Conservation (phyloP, 306 rosid species). For the Cyamopsis tetragonoloba region DNA sequence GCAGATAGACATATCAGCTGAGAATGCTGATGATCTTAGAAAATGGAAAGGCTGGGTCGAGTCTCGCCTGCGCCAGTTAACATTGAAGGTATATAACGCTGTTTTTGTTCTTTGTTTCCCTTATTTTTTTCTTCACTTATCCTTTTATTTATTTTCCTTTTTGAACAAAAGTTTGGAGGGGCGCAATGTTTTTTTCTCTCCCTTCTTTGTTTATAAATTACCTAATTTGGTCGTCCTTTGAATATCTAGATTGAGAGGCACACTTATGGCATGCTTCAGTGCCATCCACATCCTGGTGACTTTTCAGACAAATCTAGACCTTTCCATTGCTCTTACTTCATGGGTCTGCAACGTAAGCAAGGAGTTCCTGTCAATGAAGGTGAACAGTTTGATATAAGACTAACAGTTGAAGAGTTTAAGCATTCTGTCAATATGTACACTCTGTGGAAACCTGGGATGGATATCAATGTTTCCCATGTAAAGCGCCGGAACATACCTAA, state of each 20-base stretch:
- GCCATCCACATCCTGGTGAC: conserved; percentile 92
- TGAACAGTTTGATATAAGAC: conserved; percentile 68
- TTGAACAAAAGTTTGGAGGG: background rate
- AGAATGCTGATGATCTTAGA: conserved; percentile 79
- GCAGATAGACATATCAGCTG: conserved; percentile 76
- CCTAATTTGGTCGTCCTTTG: conserved; percentile 20
- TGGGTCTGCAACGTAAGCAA: conserved; percentile 89
- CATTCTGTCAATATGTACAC: conserved; percentile 51
- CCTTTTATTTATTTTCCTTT: background rate
- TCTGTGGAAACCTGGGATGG: conserved; percentile 70
- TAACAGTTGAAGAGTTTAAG: conserved; percentile 74
- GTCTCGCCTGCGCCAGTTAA: conserved; percentile 90
- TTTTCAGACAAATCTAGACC: conserved; percentile 73
- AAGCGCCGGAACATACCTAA: conserved; percentile 67
- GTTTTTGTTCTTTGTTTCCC: conserved; percentile 11
- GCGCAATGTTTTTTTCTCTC: background rate
- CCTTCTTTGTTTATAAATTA: conserved; percentile 2
- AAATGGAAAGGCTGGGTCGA: conserved; percentile 98
- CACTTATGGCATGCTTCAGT: conserved; percentile 73
- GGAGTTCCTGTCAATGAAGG: conserved; percentile 59
- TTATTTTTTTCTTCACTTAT: background rate
- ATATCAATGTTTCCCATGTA: conserved; percentile 65
- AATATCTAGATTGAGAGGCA: conserved; percentile 71
- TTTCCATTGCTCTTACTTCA: conserved; percentile 70
- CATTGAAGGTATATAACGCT: conserved; percentile 66